Conservation (phyloP, 2,329 filamentous ascomycete genomes). For the Colletotrichum sp. region DNA sequence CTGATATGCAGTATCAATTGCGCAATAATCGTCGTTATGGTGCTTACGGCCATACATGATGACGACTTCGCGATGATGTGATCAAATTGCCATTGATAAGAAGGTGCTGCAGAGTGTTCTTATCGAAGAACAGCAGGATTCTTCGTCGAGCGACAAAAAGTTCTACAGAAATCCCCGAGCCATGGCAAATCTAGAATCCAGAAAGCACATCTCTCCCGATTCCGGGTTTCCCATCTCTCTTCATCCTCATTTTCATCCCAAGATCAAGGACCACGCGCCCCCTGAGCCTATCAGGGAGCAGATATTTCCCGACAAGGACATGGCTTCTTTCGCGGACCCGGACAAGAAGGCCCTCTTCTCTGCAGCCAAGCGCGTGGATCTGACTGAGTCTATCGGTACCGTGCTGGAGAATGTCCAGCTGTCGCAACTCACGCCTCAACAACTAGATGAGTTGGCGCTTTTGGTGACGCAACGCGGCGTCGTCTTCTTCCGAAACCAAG, state of each 20-base stretch:
- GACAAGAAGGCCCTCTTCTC: slow-evolving; percentile 46
- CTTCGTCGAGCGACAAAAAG: not conserved
- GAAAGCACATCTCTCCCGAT: slow-evolving; percentile 52
- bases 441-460: slow-evolving; percentile 55
- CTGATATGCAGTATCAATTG: not conserved
- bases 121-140: not conserved
- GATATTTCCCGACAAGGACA: slow-evolving; percentile 34
- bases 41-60: not conserved
- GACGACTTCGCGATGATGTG: not conserved
- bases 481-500: slow-evolving; percentile 52
- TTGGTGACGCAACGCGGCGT: slow-evolving; percentile 51
- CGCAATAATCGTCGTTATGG: not conserved
- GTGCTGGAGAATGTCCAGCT: slow-evolving; percentile 45
- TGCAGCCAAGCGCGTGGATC: slow-evolving; percentile 38
- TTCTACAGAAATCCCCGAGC: not conserved
- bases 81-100: not conserved
- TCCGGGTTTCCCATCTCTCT: slow-evolving; percentile 50
- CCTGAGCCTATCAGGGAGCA: slow-evolving; percentile 38
- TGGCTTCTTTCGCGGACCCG: slow-evolving; percentile 46
- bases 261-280: slow-evolving; percentile 43
- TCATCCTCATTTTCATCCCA: slow-evolving; percentile 51
- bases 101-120: not conserved
- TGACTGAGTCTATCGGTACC: slow-evolving; percentile 49
- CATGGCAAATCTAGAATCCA: slow-evolving; percentile 46
- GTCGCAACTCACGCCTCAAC: slow-evolving; percentile 44